A percentile compares a stretch with the other conserved stretches of the same genome.
phyloP scores from a whole-genome alignment of 345 rosid species.

The Salix caprea region DNA sequence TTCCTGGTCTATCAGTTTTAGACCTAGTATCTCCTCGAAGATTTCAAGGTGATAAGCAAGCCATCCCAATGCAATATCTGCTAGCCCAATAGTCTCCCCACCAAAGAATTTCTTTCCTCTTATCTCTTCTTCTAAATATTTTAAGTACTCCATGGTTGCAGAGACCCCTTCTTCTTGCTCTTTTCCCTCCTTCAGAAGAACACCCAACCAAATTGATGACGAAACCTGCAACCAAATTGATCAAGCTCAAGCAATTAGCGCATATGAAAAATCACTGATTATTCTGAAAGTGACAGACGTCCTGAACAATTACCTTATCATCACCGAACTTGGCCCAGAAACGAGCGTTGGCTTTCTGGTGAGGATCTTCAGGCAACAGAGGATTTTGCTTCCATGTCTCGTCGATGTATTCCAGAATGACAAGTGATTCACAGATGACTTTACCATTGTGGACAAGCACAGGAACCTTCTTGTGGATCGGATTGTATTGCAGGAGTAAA shows the following conservation, averaged over 20 bases:
- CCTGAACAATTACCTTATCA: slow-evolving; percentile 2
- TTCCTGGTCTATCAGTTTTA: neutral
- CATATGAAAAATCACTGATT: neutral
- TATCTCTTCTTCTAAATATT: slow-evolving; percentile 8
- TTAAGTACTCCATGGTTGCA: neutral
- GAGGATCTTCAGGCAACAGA: slow-evolving; percentile 6
- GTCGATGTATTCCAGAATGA: slow-evolving; percentile 7
- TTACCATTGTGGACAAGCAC: slow-evolving; percentile 6
- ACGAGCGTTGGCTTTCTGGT: neutral
- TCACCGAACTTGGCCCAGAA: slow-evolving; percentile 9
- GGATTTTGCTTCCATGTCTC: slow-evolving; percentile 9
- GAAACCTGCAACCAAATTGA: neutral
- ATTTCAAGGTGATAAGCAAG: neutral
- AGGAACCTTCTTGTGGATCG: neutral
- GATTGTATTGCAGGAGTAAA: neutral
- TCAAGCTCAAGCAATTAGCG: neutral
- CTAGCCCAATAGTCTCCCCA: slow-evolving; percentile 9
- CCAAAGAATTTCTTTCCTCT: slow-evolving; percentile 7
- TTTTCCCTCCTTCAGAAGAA: neutral
- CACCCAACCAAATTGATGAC: neutral
- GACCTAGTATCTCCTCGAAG: neutral
- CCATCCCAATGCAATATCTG: slow-evolving; percentile 16
- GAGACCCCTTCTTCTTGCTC: slow-evolving; percentile 6
- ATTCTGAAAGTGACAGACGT: neutral
- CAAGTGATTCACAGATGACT: neutral